A percentile compares a stretch with the other conserved stretches of the same genome.
Evolutionary conservation across 2,329 filamentous ascomycete genomes (phyloP).

Genomic region (Metarhizium rileyi): DNA sequence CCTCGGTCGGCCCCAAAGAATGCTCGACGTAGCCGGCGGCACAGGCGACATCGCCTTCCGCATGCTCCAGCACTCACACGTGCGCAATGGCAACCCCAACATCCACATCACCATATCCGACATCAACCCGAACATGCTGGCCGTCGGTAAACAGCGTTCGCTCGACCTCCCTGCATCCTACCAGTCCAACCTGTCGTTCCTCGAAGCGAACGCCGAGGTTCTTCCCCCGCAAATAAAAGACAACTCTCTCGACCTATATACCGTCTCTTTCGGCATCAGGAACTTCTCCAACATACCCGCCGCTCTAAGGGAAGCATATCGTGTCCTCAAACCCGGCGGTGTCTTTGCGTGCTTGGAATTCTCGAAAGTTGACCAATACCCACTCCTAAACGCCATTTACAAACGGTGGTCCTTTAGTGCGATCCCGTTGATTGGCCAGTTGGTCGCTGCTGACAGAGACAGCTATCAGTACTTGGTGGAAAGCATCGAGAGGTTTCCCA

Average conservation of each 20-base stretch:
- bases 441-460: constrained; percentile 87
- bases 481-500: constrained; percentile 90
- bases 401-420: constrained; percentile 93
- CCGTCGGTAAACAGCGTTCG: constrained; percentile 74
- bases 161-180: constrained; percentile 44
- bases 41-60: constrained; percentile 98
- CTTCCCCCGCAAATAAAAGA: constrained; percentile 54
- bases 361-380: constrained; percentile 67
- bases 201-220: constrained; percentile 83
- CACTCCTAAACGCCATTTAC: constrained; percentile 74
- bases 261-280: constrained; percentile 91
- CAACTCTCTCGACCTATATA: constrained; percentile 83
- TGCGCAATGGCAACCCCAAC: constrained; percentile 61
- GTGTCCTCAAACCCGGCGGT: constrained; percentile 86
- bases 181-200: constrained; percentile 56
- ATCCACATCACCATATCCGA: constrained; percentile 86
- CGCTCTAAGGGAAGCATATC: constrained; percentile 72
- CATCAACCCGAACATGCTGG: constrained; percentile 93
- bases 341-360: constrained; percentile 97
- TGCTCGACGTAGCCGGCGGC: constrained; percentile 93
- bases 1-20: constrained; percentile 45
- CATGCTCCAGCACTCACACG: constrained; percentile 82
- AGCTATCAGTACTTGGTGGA: constrained; percentile 98
- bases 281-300: constrained; percentile 91
- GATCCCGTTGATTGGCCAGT: constrained; percentile 88